These are phyloP conservation scores for Nemania sp. DNA, from an alignment of 2,329 filamentous ascomycete species.

Conservation along the genomic window DNA sequence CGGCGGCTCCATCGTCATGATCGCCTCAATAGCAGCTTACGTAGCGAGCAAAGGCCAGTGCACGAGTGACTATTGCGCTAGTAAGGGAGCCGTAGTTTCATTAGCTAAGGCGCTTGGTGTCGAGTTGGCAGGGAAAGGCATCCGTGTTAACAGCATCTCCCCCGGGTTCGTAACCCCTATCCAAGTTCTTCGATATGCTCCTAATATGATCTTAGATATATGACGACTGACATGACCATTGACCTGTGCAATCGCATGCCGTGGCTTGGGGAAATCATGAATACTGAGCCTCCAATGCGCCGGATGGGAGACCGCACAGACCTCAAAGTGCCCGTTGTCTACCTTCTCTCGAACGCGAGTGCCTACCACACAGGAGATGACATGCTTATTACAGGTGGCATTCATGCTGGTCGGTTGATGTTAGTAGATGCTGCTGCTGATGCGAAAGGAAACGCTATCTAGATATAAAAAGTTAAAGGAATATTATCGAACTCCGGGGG, in stretches of 20 bases:
- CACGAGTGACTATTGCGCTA: constrained; percentile 57
- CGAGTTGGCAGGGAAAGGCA: constrained; percentile 50
- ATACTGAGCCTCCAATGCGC: constrained; percentile 55
- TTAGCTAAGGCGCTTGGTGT: constrained; percentile 57
- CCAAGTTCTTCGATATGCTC: neutral
- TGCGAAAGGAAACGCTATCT: neutral
- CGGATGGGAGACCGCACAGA: constrained; percentile 55
- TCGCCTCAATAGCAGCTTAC: constrained; percentile 52
- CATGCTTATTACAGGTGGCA: constrained; percentile 54
- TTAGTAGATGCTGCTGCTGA: neutral
- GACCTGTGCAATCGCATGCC: constrained; percentile 47
- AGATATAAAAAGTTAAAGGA: neutral
- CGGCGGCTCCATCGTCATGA: constrained; percentile 51
- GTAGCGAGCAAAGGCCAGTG: constrained; percentile 49
- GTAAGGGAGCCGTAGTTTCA: constrained; percentile 60
- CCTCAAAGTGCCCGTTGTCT: constrained; percentile 56
- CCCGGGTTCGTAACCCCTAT: constrained; percentile 45
- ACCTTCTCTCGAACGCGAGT: constrained; percentile 56
- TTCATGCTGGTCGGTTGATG: constrained; percentile 47
- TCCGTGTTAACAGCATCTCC: constrained; percentile 52
- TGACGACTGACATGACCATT: constrained; percentile 52
- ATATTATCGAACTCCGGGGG: neutral
- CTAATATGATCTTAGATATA: constrained; percentile 46
- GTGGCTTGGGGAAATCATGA: constrained; percentile 52
- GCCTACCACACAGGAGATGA: constrained; percentile 57